Evolutionary conservation across 768 basidiomycete genomes (phyloP).

Genomic region (Termitomyces titanicus): DNA sequence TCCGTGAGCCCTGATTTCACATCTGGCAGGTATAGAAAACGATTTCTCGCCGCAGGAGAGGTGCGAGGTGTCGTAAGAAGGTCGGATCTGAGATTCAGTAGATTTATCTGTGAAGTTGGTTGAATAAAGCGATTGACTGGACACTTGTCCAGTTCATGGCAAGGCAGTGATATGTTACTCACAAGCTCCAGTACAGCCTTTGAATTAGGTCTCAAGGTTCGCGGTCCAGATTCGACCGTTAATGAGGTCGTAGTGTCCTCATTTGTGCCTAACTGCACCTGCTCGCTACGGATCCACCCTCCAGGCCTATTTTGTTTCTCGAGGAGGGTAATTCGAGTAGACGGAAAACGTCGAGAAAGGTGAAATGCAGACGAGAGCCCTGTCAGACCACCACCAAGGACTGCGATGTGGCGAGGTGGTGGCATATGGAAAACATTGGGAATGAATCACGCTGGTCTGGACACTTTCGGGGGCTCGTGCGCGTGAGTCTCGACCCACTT

Average conservation of each 20-base stretch:
- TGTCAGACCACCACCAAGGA: slow-evolving; percentile 79
- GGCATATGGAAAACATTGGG: slow-evolving; percentile 5
- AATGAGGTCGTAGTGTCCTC: slow-evolving; percentile 31
- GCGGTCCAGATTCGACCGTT: slow-evolving; percentile 81
- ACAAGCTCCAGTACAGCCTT: slow-evolving; percentile 78
- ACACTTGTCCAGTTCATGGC: not conserved
- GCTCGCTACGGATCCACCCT: slow-evolving; percentile 80
- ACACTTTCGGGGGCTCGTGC: not conserved
- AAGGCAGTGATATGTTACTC: slow-evolving; percentile 21
- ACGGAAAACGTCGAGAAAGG: slow-evolving; percentile 63
- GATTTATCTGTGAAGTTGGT: slow-evolving; percentile 56
- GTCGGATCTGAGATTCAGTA: slow-evolving; percentile 56
- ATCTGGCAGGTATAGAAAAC: slow-evolving; percentile 59
- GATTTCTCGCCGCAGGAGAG: slow-evolving; percentile 71
- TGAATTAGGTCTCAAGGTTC: slow-evolving; percentile 79
- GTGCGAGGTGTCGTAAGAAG: slow-evolving; percentile 65
- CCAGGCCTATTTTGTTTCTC: slow-evolving; percentile 67
- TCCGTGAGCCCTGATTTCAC: slow-evolving; percentile 43
- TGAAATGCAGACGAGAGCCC: slow-evolving; percentile 83
- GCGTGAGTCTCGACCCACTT: not conserved
- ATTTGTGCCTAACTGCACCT: slow-evolving; percentile 35
- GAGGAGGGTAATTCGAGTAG: slow-evolving; percentile 57
- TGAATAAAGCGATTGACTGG: not conserved
- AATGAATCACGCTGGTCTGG: not conserved
- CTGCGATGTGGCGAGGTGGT: slow-evolving; percentile 41